phyloP scores from a whole-genome alignment of 2,329 filamentous ascomycete genomes.

The Exserohilum rostratum region DNA sequence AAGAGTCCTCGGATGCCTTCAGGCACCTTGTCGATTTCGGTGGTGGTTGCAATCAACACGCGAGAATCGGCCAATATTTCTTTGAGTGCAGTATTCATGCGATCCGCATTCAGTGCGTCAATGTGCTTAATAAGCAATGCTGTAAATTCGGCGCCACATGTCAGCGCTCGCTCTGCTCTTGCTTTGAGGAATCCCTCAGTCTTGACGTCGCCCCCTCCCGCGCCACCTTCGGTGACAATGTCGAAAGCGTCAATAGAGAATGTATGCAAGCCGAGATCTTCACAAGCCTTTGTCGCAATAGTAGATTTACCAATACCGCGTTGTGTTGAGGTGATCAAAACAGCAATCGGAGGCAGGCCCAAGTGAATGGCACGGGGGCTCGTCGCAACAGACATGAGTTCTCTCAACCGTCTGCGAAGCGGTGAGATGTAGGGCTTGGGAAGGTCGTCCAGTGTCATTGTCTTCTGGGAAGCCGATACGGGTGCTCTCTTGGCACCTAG shows the following conservation, averaged over 20 bases:
- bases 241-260: constrained; percentile 93
- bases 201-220: constrained; percentile 88
- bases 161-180: constrained; percentile 84
- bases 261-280: constrained; percentile 87
- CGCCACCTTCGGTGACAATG: constrained; percentile 87
- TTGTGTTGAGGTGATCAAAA: constrained; percentile 89
- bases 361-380: constrained; percentile 86
- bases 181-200: constrained; percentile 90
- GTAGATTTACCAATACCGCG: constrained; percentile 92
- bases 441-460: constrained; percentile 54
- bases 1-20: constrained; percentile 90
- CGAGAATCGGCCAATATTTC: constrained; percentile 80
- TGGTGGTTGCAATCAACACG: constrained; percentile 91
- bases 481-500: constrained; percentile 75
- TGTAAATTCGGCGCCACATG: constrained; percentile 83
- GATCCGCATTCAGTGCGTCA: constrained; percentile 87
- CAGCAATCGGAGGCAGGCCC: constrained; percentile 83
- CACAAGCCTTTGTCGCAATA: constrained; percentile 75
- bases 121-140: constrained; percentile 86
- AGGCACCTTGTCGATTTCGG: constrained; percentile 91
- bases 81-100: constrained; percentile 83
- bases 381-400: constrained; percentile 86
- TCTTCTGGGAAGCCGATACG: constrained; percentile 62
- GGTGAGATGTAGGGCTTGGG: constrained; percentile 53
- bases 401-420: constrained; percentile 70